These are phyloP conservation scores for Saturnispora besseyi DNA, from an alignment of 805 yeast species.

Conservation along the genomic window DNA sequence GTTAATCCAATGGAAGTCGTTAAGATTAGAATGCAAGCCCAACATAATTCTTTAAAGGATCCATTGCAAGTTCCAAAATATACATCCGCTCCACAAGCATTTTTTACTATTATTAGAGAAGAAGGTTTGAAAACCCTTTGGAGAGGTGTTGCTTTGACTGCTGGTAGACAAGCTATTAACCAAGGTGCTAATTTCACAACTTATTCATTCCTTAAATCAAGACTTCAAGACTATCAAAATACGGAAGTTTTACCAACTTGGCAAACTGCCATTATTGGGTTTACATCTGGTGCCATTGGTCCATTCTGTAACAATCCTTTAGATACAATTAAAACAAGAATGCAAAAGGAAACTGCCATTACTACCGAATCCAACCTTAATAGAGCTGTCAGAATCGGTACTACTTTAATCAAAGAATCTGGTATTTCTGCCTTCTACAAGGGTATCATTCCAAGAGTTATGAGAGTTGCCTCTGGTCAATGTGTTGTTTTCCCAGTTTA, in stretches of 20 bases:
- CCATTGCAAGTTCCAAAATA: constrained; percentile 72
- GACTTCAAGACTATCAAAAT: constrained; percentile 52
- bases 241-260: constrained; percentile 68
- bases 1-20: constrained; percentile 98
- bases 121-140: constrained; percentile 86
- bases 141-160: constrained; percentile 92
- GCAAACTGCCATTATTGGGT: constrained; percentile 89
- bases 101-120: constrained; percentile 72
- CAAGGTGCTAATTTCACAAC: constrained; percentile 98
- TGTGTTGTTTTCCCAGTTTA: constrained; percentile 97
- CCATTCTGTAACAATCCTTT: constrained; percentile 96
- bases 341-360: constrained; percentile 79
- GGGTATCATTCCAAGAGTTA: constrained; percentile 97
- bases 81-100: constrained; percentile 88
- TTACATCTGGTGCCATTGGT: constrained; percentile 92
- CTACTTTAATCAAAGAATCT: constrained; percentile 76
- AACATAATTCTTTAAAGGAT: constrained; percentile 83
- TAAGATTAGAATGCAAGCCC: constrained; percentile 93
- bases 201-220: constrained; percentile 74
- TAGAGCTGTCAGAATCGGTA: constrained; percentile 73
- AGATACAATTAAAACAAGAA: constrained; percentile 93
- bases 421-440: constrained; percentile 85
- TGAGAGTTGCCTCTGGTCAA: constrained; percentile 99
- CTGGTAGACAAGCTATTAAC: constrained; percentile 96
- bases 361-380: constrained; percentile 58